Conservation (phyloP, 1,139 yeast species). For the Kluyveromyces sp. region DNA sequence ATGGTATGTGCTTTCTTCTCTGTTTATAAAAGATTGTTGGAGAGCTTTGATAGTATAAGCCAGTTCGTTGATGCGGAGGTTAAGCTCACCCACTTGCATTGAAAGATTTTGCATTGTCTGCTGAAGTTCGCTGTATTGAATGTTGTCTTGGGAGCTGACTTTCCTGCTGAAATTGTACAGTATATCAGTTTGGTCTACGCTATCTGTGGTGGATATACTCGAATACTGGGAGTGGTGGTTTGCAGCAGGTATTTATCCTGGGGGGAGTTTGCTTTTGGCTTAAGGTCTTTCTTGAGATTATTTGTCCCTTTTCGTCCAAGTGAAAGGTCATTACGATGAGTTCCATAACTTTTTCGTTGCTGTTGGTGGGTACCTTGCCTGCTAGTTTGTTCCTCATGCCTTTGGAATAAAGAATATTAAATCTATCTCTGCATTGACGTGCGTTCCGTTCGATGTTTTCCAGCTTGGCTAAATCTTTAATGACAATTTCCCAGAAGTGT, state of each 20-base stretch:
- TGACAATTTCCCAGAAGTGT: conserved; percentile 4
- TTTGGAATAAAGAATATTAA: conserved; percentile 4
- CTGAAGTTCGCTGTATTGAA: background rate
- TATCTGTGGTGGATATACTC: too few species aligned
- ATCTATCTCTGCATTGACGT: conserved; percentile 5
- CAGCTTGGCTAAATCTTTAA: conserved; percentile 1
- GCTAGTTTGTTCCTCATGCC: background rate
- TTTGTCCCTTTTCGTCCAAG: background rate
- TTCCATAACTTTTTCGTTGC: background rate
- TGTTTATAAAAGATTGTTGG: background rate
- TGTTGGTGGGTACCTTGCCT: background rate
- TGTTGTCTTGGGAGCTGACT: too few species aligned
- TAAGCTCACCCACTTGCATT: background rate
- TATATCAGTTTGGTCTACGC: too few species aligned
- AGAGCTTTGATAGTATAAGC: background rate
- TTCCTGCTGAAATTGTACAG: too few species aligned
- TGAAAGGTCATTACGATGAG: background rate
- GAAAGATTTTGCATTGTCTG: background rate
- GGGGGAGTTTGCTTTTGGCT: background rate
- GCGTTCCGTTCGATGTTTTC: conserved; percentile 4
- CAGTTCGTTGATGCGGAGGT: background rate
- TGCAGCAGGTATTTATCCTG: too few species aligned
- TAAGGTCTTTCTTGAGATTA: background rate
- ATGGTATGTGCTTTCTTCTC: too few species aligned
- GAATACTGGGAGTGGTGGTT: too few species aligned